Evolutionary conservation across 2,329 filamentous ascomycete species (phyloP), one percentile per base, ranked within the genome.

Genomic region (Nothophoma quercina): DNA sequence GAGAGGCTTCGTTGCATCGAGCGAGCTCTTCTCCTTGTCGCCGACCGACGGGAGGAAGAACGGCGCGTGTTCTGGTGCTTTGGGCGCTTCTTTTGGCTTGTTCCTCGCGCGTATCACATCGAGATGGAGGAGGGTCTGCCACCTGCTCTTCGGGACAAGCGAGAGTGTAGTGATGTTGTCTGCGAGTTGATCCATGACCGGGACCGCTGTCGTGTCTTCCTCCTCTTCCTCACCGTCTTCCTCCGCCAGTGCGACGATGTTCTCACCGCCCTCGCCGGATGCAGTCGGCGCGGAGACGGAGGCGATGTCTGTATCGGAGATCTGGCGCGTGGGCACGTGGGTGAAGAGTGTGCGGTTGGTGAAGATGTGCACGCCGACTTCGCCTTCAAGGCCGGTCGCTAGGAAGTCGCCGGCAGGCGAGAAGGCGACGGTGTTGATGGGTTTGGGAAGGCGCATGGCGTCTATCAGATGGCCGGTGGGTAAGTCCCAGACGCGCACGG

Each of bases 381-480:
- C 86, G 51, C 88, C 89, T 46, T 91, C 86, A 45, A 92, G 87
- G 0, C 92, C 89, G 3, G 93, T 95, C 3, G 95, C 95, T n/a
- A 99, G 83, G 65, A 92, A 98, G 68, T 99, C 95, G 12, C 93
- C 95, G 0, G 91, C 96, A 1, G 82, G 82, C 0, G 95, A 96
- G 79, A 98, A 96, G 7, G 93, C 86, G 10, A 99, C 79, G 2
- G 91, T 88, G 13, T 87, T 95, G 72, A 93, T 96, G 9, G 88
- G 87, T 46, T 84, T 88, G 48, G 87, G 85, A 5, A 96, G 84
- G 51, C 86, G 86, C 75, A 99, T 92, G 2, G 90, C 91, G 70
- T 99, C 95, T 57, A 99, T 95, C 12, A 99, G 81, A 75, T 99
- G 93, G 21, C 92, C 93, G 0, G 96, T 99, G 0, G 95, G 91